Evolutionary conservation across 352 stramenopile species (phyloP).

Genomic region (Globisporangium emineosum): DNA sequence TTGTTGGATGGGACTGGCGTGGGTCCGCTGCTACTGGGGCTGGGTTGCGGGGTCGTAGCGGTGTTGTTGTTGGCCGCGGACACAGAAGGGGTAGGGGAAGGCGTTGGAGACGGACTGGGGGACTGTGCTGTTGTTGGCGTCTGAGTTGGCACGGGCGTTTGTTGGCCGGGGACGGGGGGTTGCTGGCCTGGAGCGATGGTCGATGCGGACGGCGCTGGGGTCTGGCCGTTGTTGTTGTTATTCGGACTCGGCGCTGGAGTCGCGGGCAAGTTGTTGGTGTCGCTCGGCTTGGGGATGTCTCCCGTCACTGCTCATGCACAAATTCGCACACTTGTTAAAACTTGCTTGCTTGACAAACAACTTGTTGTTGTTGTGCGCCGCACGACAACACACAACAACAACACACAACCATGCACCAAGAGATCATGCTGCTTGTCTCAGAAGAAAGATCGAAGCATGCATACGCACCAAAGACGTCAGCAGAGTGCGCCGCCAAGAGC

Average conservation of each 20-base stretch:
- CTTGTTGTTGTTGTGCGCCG: neutral
- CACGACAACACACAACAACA: conserved; percentile 9
- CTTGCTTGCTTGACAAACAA: neutral
- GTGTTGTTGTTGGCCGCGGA: neutral
- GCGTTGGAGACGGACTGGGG: neutral
- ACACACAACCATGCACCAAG: neutral
- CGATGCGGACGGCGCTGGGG: neutral
- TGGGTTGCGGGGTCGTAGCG: conserved; percentile 4
- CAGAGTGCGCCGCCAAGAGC: conserved; percentile 4
- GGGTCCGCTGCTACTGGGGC: neutral
- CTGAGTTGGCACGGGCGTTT: conserved; percentile 3
- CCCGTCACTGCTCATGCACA: conserved; percentile 8
- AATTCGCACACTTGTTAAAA: neutral
- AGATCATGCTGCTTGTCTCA: conserved; percentile 1
- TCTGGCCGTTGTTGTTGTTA: conserved; percentile 11
- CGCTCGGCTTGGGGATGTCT: conserved; percentile 21
- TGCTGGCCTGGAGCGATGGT: conserved; percentile 9
- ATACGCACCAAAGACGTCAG: conserved; percentile 13
- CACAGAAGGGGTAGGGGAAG: conserved; percentile 12
- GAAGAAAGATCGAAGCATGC: neutral
- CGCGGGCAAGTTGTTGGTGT: conserved; percentile 31
- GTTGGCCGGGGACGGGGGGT: conserved; percentile 1
- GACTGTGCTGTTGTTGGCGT: neutral
- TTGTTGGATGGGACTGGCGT: conserved; percentile 1
- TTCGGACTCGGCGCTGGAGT: conserved; percentile 13